Conservation (phyloP, 495 filamentous ascomycete genomes). For the Aspergillus homomorphus region DNA sequence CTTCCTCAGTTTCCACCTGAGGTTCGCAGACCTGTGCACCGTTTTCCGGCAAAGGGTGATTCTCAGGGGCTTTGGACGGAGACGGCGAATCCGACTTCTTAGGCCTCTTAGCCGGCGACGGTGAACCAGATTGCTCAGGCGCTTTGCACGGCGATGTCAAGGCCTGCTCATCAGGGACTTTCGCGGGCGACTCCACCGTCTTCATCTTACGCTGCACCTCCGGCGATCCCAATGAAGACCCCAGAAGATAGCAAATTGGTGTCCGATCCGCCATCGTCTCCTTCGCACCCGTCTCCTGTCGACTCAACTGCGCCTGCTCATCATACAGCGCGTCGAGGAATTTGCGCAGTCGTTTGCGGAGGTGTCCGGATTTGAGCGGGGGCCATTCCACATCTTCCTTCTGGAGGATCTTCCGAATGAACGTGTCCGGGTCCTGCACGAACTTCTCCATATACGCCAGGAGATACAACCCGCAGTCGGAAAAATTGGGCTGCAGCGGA, state of each 20-base stretch:
- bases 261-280: constrained; percentile 30
- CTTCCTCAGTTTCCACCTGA: background rate
- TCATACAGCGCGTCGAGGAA: constrained; percentile 49
- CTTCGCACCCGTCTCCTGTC: constrained; percentile 12
- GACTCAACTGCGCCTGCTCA: constrained; percentile 39
- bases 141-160: no score
- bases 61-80: background rate
- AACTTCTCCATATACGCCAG: constrained; percentile 82
- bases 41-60: background rate
- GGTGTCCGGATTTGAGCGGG: constrained; percentile 46
- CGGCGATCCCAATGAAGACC: constrained; percentile 3
- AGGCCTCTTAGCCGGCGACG: background rate
- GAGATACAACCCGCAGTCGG: constrained; percentile 85
- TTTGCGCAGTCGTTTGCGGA: constrained; percentile 52
- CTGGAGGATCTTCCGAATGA: constrained; percentile 54
- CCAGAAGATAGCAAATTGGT: constrained; percentile 38
- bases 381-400: constrained; percentile 54
- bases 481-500: constrained; percentile 78
- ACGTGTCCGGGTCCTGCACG: constrained; percentile 61
- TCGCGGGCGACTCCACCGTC: background rate
- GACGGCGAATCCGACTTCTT: background rate
- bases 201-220: background rate
- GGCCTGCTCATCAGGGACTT: background rate
- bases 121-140: background rate
- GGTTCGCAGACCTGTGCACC: background rate